These are phyloP conservation scores for Xylaria hypoxylon DNA, from an alignment of 2,329 filamentous ascomycete genomes.

Conservation along the genomic window DNA sequence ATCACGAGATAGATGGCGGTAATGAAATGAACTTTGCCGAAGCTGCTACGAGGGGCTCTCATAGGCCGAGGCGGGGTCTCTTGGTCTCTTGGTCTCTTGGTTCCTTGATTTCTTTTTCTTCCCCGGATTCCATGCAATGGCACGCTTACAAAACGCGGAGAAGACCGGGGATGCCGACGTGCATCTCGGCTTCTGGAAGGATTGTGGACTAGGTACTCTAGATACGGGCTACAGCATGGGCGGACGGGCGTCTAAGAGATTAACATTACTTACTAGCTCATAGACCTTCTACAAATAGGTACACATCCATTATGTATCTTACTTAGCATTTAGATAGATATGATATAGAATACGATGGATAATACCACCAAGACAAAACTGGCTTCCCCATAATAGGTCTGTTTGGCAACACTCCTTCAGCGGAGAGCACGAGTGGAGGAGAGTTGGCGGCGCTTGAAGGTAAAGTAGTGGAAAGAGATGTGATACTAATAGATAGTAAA, in stretches of 20 bases:
- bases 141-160: background rate
- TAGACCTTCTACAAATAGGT: background rate
- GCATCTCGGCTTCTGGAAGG: constrained; percentile 2
- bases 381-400: background rate
- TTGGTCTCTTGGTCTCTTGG: background rate
- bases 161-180: constrained; percentile 9
- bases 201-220: background rate
- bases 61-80: background rate
- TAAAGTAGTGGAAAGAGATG: background rate
- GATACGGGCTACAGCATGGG: background rate
- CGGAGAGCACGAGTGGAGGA: background rate
- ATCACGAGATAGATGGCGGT: constrained; percentile 5
- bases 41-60: background rate
- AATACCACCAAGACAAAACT: background rate
- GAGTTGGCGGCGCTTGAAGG: background rate
- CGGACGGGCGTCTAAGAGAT: background rate
- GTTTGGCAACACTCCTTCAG: background rate
- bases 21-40: background rate
- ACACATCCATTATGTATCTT: no score
- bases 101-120: background rate
- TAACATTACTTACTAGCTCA: background rate
- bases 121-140: constrained; percentile 11
- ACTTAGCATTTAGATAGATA: no score
- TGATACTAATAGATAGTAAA: background rate
- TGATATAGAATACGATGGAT: background rate